Base-by-base conservation (phyloP, 371 early-diverging fungal species). In the Mucor plumbeus region DNA sequence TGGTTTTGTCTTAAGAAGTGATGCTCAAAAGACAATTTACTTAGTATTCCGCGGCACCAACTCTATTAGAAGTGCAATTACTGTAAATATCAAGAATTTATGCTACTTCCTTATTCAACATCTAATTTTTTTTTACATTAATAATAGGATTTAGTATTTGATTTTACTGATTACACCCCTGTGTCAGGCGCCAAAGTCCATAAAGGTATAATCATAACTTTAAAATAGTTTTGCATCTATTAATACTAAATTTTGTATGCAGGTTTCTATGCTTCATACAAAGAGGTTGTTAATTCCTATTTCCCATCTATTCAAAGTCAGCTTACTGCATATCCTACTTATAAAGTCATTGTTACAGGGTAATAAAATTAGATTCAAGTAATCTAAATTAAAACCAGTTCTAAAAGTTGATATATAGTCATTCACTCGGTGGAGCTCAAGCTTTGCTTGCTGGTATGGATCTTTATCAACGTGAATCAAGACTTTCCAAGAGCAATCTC, bases 21-120 rank as follows among this genome's bases (percentile, higher is more conserved):
- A 72, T 38, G 39, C 48, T 7, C 64, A 69, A 21, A 75, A 72
- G 48, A 50, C 67, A 15, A 75, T 75, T 7, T 63, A 72, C 36
- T 26, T 75, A 10, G 66, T 65, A 4, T 75, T 72, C 61, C 64
- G 76, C 33, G 76, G 76, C 35, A 70, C 74, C 10, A 74, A 68
- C 41, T 74, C 74, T 21, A 61, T 74, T 54, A 59, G 65, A 26
- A 70, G 61, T 34, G 64, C 61, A n/a, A 65, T 74, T 17, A 65
- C 65, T 59, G 73, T 68, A 68, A 58, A 47, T 48, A 17, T 5
- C 10, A 15, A 33, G 10, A 14, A 4, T 54, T 2, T 1, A n/a
- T n/a, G 36, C 43, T n/a, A 14, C 38, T 34, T 38, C 3, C 13
- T 13, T 3, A 26, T 26, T 26, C 3, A 26, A 26, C 1, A 26